Conservation (phyloP, 768 basidiomycete genomes). For the Naematelia aurantialba region DNA sequence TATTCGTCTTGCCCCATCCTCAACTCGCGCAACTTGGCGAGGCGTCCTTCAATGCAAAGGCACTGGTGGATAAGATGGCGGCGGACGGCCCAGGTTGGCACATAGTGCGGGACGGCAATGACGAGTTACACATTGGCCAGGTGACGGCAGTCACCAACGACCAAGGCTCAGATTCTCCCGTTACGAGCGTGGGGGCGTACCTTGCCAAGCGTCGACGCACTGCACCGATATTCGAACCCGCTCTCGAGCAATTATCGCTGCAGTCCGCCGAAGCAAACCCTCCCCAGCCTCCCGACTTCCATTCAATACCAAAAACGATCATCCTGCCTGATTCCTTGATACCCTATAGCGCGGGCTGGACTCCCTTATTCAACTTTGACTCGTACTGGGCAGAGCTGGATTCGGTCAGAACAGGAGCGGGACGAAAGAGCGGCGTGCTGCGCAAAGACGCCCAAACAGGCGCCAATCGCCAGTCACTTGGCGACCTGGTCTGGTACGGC, state of each 20-base stretch:
- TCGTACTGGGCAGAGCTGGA: slow-evolving; percentile 61
- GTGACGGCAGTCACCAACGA: background rate
- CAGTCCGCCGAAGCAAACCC: slow-evolving; percentile 44
- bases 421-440: slow-evolving; percentile 24
- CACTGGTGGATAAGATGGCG: slow-evolving; percentile 5
- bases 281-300: slow-evolving; percentile 55
- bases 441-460: slow-evolving; percentile 18
- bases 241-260: slow-evolving; percentile 5
- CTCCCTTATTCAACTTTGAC: slow-evolving; percentile 69
- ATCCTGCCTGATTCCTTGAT: slow-evolving; percentile 27
- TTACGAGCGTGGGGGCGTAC: slow-evolving; percentile 11
- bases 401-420: slow-evolving; percentile 22
- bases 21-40: slow-evolving; percentile 46
- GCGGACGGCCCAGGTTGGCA: slow-evolving; percentile 7
- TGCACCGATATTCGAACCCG: slow-evolving; percentile 14
- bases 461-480: slow-evolving; percentile 54
- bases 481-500: slow-evolving; percentile 77
- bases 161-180: background rate
- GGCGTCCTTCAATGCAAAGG: slow-evolving; percentile 49
- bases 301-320: slow-evolving; percentile 38
- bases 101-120: slow-evolving; percentile 63
- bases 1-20: slow-evolving; percentile 59
- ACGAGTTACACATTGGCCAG: slow-evolving; percentile 52
- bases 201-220: slow-evolving; percentile 17
- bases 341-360: slow-evolving; percentile 52